Evolutionary conservation across 768 basidiomycete species (phyloP), one percentile per base, ranked within the genome.

Genomic region (Nevesoporus exiguus): DNA sequence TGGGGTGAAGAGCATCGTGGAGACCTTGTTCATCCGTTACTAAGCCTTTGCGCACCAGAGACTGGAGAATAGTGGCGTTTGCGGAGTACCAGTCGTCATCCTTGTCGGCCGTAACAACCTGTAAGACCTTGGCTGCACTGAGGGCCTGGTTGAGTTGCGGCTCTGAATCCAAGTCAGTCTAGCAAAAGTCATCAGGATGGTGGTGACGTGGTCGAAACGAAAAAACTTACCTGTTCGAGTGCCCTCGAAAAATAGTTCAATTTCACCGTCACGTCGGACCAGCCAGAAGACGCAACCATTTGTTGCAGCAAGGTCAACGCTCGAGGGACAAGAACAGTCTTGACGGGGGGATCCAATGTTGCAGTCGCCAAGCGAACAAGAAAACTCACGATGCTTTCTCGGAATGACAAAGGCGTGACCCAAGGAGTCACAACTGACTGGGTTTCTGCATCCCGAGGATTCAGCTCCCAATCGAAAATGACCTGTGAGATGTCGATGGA

Each of bases 301-400:
- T 81, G 77, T 61, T 88, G 85, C 47, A 99, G 76, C 25, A 90
- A 69, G 0, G 76, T 66, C 30, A 91, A 73, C 1, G 86, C 84
- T 53, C 85, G 80, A 22, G 86, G 83, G 40, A 86, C 72, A 17
- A 89, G 74, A 15, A 73, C 69, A 21, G 56, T 60, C 46, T 67
- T 72, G 25, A 71, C 69, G 7, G 74, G 71, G 7, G 77, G 70
- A n/a, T 77, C 77, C 52, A 83, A 77, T 1, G 79, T 72, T 29
- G 82, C 80, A 15, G 91, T 91, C 9, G 90, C 85, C 43, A 98
- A 78, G 44, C 96, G 87, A n/a, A 99, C 85, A 31, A 99, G 80
- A 71, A 94, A 97, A 74, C 93, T 94, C 58, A 98, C 88, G 74
- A 97, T 90, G 55, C 86, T 87, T 71, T 98, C 96, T 27, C 92